phyloP scores from a whole-genome alignment of 2,329 filamentous ascomycete genomes.

The Talaromyces islandicus region DNA sequence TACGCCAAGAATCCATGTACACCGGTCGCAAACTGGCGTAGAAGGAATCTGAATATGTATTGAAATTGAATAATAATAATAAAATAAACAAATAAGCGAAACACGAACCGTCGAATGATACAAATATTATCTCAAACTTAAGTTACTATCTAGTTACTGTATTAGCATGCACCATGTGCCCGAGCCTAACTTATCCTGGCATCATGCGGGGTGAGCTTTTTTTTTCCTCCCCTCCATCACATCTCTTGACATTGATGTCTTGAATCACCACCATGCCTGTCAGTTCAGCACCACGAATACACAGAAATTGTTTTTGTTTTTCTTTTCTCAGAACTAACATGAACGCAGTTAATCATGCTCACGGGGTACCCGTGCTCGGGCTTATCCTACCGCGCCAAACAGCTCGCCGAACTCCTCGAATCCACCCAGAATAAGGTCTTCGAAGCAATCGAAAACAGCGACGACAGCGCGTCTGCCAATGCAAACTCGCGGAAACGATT shows the following conservation, averaged over 20 bases:
- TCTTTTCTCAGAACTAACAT: background rate
- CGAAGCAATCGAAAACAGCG: slow-evolving; percentile 12
- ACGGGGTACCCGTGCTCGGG: slow-evolving; percentile 60
- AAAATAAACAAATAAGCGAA: background rate
- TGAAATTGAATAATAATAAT: background rate
- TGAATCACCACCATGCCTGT: slow-evolving; percentile 8
- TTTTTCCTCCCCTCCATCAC: background rate
- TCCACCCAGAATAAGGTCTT: slow-evolving; percentile 42
- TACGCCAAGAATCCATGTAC: background rate
- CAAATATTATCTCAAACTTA: no score
- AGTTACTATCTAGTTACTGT: no score
- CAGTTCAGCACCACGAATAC: background rate
- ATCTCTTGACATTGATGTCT: background rate
- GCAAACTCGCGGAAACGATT: slow-evolving; percentile 35
- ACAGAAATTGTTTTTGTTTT: background rate
- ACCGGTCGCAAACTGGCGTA: background rate
- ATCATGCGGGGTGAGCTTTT: background rate
- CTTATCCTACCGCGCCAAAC: slow-evolving; percentile 55
- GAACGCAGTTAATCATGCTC: slow-evolving; percentile 51
- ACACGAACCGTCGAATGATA: no score
- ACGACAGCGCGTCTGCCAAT: slow-evolving; percentile 1
- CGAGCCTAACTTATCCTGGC: background rate
- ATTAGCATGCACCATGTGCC: no score
- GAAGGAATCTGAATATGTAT: background rate
- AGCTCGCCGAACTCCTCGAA: slow-evolving; percentile 49